These are phyloP conservation scores for Plenodomus tracheiphilus DNA, from an alignment of 2,329 filamentous ascomycete species.

Conservation along the genomic window DNA sequence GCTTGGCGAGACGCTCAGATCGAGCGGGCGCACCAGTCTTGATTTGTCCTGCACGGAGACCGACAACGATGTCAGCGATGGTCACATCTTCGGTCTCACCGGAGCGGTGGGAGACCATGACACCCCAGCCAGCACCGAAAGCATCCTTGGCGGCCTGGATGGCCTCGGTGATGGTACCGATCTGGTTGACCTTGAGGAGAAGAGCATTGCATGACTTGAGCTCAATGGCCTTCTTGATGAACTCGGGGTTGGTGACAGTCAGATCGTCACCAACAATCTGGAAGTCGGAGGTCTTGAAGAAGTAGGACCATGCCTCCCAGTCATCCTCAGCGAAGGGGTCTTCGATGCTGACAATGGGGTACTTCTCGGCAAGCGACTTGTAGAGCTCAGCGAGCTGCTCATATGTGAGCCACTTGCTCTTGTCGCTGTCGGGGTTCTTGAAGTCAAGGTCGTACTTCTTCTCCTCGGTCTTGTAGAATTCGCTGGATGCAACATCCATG, in stretches of 20 bases:
- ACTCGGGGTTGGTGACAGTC: conserved; percentile 97
- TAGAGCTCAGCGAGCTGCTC: conserved; percentile 94
- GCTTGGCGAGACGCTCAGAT: conserved; percentile 98
- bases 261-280: conserved; percentile 98
- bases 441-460: conserved; percentile 99
- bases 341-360: conserved; percentile 98
- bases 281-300: conserved; percentile 98
- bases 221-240: conserved; percentile 99
- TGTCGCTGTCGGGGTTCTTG: conserved; percentile 99
- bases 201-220: conserved; percentile 98
- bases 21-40: conserved; percentile 67
- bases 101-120: conserved; percentile 99
- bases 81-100: conserved; percentile 99
- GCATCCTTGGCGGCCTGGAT: conserved; percentile 99
- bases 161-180: conserved; percentile 96
- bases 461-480: conserved; percentile 94
- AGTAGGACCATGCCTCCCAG: conserved; percentile 99
- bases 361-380: conserved; percentile 85
- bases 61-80: conserved; percentile 96
- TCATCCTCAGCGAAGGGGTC: conserved; percentile 99
- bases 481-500: conserved; percentile 98
- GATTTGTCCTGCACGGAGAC: conserved; percentile 96
- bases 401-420: conserved; percentile 97
- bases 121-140: conserved; percentile 89
- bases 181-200: conserved; percentile 99